A percentile compares a stretch with the other conserved stretches of the same genome.
Conservation (phyloP, 2,329 filamentous ascomycete species). For the Diaporthe longicolla region DNA sequence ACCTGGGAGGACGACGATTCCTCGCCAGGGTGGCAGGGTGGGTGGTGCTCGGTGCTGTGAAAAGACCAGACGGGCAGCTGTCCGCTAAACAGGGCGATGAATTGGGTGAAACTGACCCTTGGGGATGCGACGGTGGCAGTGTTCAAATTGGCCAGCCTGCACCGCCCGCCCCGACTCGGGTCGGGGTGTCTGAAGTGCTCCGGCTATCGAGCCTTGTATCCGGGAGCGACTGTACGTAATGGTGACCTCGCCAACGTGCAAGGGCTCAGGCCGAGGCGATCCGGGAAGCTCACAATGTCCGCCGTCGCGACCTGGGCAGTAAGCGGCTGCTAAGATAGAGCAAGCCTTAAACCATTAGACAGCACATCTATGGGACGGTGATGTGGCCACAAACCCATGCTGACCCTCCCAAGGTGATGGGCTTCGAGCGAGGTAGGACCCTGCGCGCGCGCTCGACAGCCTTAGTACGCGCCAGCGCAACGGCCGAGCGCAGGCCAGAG, state of each 20-base stretch:
- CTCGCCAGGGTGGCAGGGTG: background rate
- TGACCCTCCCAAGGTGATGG: background rate
- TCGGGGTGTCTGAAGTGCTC: slow-evolving; percentile 25
- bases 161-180: slow-evolving; percentile 23
- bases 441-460: slow-evolving; percentile 11
- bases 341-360: slow-evolving; percentile 6
- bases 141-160: slow-evolving; percentile 10
- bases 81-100: slow-evolving; percentile 22
- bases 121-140: slow-evolving; percentile 30
- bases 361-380: slow-evolving; percentile 8
- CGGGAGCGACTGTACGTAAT: background rate
- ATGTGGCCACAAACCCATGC: slow-evolving; percentile 4
- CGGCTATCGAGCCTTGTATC: slow-evolving; percentile 23
- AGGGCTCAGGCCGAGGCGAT: slow-evolving; percentile 5
- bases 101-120: slow-evolving; percentile 25
- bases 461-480: background rate
- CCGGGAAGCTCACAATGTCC: slow-evolving; percentile 1
- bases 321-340: background rate
- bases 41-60: background rate
- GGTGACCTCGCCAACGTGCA: background rate
- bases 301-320: background rate
- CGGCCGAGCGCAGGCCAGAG: background rate
- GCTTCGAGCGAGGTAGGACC: slow-evolving; percentile 7
- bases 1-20: background rate
- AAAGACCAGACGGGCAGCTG: slow-evolving; percentile 17